Evolutionary conservation across 164 flowering plant genomes (phyloP), one percentile per base, ranked within the genome.

Genomic region (Vitis rupestris): DNA sequence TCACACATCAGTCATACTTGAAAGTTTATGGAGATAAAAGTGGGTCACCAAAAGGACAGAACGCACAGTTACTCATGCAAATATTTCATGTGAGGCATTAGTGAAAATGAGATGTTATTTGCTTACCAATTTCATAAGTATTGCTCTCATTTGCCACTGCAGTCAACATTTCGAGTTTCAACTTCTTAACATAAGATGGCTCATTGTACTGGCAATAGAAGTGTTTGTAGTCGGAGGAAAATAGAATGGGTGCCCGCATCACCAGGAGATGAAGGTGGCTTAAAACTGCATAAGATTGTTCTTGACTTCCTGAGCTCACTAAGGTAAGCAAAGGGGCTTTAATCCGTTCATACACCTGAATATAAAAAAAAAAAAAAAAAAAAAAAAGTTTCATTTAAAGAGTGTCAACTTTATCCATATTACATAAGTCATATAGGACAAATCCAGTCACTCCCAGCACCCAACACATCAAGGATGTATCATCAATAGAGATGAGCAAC

Each of bases 71-170:
- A 12, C 72, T 49, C 67, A 19, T 16, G 29, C 64, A 47, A 27
- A 8, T 54, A 62, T 37, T 61, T n/a, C 51, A 3, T 66, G n/a
- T 29, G 50, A 3, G 9, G 61, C 55, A 15, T 12, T 52, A 29
- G 37, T 19, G 7, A 49, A 49, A 61, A 48, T 59, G 66, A 61
- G 54, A 54, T 57, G 60, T 4, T 9, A 13, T 61, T 63, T 19
- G 15, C 87, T 76, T 74, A 96, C 99, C 99, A 72, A 96, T 91
- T 76, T 96, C 99, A 80, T 93, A 96, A 8, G 99, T 96, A 75
- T 96, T 96, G 85, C 91, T 92, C 78, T 93, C 98, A 81, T 96
- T 93, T 66, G 99, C 99, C 44, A 96, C 98, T 61, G 98, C 97
- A 71, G 99, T 96, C 81, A 96, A 74, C 99, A 96, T 96, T 71